Evolutionary conservation across 169 alveolate genomes (phyloP).

Genomic region (Cytauxzoon felis): DNA sequence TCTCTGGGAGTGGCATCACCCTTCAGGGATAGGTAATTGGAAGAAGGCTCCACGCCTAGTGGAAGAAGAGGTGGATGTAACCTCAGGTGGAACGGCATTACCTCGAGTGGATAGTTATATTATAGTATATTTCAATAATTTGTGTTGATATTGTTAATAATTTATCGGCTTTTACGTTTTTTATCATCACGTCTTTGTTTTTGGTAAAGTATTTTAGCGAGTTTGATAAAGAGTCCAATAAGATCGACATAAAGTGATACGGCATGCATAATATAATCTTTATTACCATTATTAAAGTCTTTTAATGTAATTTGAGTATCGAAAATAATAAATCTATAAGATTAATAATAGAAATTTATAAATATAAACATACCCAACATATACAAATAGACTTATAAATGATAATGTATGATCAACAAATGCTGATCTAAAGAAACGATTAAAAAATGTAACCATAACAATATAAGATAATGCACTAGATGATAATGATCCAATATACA

Average conservation of each 20-base stretch:
- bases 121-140: no score
- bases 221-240: constrained; percentile 21
- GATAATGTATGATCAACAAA: constrained; percentile 9
- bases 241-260: constrained; percentile 46
- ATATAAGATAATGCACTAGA: constrained; percentile 18
- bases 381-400: constrained; percentile 11
- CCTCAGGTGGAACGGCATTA: no score
- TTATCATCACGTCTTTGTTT: constrained; percentile 30
- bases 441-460: constrained; percentile 30
- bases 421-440: constrained; percentile 31
- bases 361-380: constrained; percentile 40
- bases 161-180: constrained; percentile 15
- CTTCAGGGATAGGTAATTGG: no score
- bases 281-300: constrained; percentile 31
- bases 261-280: constrained; percentile 46
- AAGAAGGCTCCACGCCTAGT: no score
- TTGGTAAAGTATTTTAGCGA: constrained; percentile 3
- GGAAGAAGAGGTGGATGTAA: no score
- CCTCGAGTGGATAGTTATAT: no score
- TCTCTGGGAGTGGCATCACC: no score
- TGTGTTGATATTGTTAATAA: no score
- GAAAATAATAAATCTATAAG: constrained; percentile 29
- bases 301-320: constrained; percentile 49
- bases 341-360: background rate
- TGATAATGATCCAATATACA: constrained; percentile 22